Percentiles rank a stretch among this genome's conserved stretches.
phyloP scores from a whole-genome alignment of 2,329 filamentous ascomycete genomes.

The Diaporthe velutina region DNA sequence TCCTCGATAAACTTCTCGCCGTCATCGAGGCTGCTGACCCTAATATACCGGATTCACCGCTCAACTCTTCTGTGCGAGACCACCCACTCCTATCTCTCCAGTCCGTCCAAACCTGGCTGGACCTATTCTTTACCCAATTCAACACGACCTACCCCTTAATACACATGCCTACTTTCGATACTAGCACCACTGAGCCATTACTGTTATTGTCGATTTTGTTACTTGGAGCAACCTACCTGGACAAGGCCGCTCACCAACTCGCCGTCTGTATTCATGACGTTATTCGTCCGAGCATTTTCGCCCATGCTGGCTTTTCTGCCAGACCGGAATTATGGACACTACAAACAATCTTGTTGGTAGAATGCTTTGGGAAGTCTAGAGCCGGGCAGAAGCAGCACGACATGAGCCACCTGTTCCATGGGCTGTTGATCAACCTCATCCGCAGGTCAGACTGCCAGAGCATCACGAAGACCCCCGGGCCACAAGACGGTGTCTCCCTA shows the following conservation, averaged over 20 bases:
- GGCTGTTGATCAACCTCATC: slow-evolving; percentile 54
- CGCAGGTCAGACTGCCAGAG: slow-evolving; percentile 53
- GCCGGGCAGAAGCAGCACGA: slow-evolving; percentile 74
- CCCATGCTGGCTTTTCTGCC: slow-evolving; percentile 67
- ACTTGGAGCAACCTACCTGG: slow-evolving; percentile 72
- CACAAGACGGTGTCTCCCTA: slow-evolving; percentile 48
- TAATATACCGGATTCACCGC: slow-evolving; percentile 57
- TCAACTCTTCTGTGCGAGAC: slow-evolving; percentile 53
- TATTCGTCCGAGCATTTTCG: slow-evolving; percentile 70
- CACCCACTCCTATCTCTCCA: slow-evolving; percentile 64
- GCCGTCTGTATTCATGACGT: slow-evolving; percentile 74
- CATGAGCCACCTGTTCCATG: slow-evolving; percentile 68
- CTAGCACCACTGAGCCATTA: slow-evolving; percentile 61
- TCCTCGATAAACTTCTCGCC: slow-evolving; percentile 59
- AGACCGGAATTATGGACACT: slow-evolving; percentile 72
- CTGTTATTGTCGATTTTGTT: slow-evolving; percentile 67
- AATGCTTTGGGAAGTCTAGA: slow-evolving; percentile 74
- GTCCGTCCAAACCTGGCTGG: slow-evolving; percentile 67
- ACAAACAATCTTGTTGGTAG: slow-evolving; percentile 72
- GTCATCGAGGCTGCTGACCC: slow-evolving; percentile 59
- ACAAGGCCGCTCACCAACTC: slow-evolving; percentile 69
- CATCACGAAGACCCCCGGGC: slow-evolving; percentile 45
- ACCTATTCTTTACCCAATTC: slow-evolving; percentile 72
- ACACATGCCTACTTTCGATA: slow-evolving; percentile 69
- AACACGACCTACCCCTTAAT: slow-evolving; percentile 72